Base-by-base conservation (phyloP, 257 asterid genomes). In the Striga asiatica region DNA sequence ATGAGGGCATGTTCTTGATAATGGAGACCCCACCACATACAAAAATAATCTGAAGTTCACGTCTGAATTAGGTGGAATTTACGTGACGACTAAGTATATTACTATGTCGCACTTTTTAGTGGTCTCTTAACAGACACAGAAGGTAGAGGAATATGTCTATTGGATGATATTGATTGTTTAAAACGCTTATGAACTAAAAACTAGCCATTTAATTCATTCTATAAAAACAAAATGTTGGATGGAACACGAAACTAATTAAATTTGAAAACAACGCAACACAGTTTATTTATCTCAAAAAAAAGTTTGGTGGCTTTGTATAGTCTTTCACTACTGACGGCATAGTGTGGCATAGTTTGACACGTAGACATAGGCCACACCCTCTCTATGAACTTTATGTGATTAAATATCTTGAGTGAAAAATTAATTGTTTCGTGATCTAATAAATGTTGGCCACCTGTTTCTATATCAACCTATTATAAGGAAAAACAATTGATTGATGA, bases 11-110 rank as follows among this genome's bases (percentile, higher is more conserved):
- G 52, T 23, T 29, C 6, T 31, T 73, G 49, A 61, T 66, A 62
- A 61, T 66, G 69, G 71, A 62, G 59, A 50, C 48, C 62, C 64
- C 73, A 63, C 66, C 69, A 66, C 23, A 45, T 38, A 20, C 29
- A 70, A 59, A 59, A 56, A 59, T 65, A 61, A 58, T 20, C 61
- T 47, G 43, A 20, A 66, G 50, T 57, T 61, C 35, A 24, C 52
- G 29, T 23, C 66, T 71, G 68, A 1, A n/a, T 35, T 1, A 0
- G 0, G 41, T 35, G 12, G 12, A 11, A 35, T 9, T 7, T 6
- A 11, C 13, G 5, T 38, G n/a, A n/a, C n/a, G n/a, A n/a, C n/a
- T n/a, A n/a, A n/a, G n/a, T n/a, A n/a, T n/a, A n/a, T 38, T 38
- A 1, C 17, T n/a, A 38, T 11, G n/a, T n/a, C n/a, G n/a, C n/a